A percentile compares a stretch with the other conserved stretches of the same genome.
phyloP scores from a whole-genome alignment of 805 yeast genomes.

The Sugiyamaella smithiae region DNA sequence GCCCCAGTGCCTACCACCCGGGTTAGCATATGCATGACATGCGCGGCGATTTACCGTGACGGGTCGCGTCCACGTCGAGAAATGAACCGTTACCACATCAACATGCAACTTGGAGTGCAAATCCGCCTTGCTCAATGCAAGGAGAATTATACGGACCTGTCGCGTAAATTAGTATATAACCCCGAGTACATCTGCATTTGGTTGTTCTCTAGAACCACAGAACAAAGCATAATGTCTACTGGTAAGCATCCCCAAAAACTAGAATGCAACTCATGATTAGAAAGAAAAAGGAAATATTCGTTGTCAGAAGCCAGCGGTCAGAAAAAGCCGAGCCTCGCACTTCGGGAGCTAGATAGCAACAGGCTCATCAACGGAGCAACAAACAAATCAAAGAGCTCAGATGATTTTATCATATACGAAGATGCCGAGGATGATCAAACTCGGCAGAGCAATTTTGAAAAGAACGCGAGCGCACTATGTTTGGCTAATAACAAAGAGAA shows the following conservation, averaged over 20 bases:
- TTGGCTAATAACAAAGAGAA: no score
- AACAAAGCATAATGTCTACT: no score
- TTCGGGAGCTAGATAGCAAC: neutral
- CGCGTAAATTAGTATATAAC: neutral
- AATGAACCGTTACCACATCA: constrained; percentile 4
- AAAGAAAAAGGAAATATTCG: no score
- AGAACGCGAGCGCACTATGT: no score
- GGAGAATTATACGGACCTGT: neutral
- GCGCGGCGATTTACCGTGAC: constrained; percentile 4
- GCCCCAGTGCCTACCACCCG: no score
- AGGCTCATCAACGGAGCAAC: neutral
- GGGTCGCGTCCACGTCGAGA: neutral
- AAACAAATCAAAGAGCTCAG: neutral
- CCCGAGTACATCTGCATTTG: no score
- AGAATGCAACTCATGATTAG: neutral
- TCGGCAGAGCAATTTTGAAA: no score
- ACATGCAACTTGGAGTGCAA: neutral
- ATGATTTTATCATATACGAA: neutral
- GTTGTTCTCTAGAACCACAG: no score
- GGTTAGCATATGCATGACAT: no score
- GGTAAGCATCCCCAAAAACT: no score
- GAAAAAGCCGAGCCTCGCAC: neutral
- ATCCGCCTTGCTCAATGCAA: constrained; percentile 3
- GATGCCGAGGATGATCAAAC: neutral
- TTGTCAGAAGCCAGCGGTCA: neutral